Conservation (phyloP, 345 rosid genomes). For the Firmiana major region DNA sequence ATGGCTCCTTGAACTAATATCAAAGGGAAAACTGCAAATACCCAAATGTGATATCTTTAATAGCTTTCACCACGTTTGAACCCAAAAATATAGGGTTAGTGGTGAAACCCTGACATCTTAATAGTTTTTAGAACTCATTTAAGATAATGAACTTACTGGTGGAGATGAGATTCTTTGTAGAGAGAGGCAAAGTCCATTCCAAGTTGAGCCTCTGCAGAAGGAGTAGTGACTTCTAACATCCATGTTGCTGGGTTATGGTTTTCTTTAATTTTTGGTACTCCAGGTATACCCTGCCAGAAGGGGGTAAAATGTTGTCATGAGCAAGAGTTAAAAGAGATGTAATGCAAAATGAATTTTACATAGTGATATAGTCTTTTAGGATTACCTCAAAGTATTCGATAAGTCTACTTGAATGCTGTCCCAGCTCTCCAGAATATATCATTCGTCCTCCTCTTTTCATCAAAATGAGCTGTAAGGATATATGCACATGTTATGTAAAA, state of each 20-base stretch:
- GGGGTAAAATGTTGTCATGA: background rate
- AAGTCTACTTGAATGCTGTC: constrained; percentile 47
- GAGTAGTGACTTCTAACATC: constrained; percentile 42
- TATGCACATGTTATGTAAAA: background rate
- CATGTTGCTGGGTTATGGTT: constrained; percentile 53
- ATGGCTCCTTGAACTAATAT: background rate
- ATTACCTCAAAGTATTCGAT: constrained; percentile 55
- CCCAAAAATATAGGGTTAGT: background rate
- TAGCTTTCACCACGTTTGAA: background rate
- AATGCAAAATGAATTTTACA: background rate
- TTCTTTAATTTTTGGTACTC: constrained; percentile 37
- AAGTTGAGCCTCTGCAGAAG: constrained; percentile 29
- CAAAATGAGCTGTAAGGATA: constrained; percentile 44
- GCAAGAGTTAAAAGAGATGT: no score
- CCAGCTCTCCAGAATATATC: constrained; percentile 52
- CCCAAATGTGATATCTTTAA: background rate
- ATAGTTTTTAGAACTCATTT: background rate
- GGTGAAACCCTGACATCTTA: background rate
- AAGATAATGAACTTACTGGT: constrained; percentile 22
- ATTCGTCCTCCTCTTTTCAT: constrained; percentile 57
- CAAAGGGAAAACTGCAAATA: background rate
- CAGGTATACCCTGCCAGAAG: constrained; percentile 25
- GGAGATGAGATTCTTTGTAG: constrained; percentile 30
- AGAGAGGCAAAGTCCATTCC: constrained; percentile 29
- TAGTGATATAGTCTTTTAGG: background rate